These are phyloP conservation scores for Cordyceps farinosa DNA, from an alignment of 2,329 filamentous ascomycete genomes.

Conservation along the genomic window DNA sequence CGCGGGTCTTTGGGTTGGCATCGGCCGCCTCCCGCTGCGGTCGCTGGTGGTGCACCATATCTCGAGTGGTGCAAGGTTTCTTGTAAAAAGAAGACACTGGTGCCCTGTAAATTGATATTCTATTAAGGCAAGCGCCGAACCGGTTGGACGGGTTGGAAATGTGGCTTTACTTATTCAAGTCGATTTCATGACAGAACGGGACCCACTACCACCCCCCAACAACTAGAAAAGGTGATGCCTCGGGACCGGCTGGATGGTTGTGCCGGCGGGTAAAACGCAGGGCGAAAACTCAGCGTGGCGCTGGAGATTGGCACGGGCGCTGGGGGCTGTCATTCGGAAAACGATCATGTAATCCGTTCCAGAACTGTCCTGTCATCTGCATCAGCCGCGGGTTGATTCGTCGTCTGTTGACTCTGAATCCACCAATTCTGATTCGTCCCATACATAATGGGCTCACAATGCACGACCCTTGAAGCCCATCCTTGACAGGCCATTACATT, in stretches of 20 bases:
- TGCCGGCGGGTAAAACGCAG: not conserved
- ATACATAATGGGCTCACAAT: too few species aligned
- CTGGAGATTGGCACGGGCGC: not conserved
- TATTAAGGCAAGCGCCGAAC: not conserved
- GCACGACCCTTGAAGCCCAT: too few species aligned
- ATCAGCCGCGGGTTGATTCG: not conserved
- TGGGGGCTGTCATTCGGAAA: not conserved
- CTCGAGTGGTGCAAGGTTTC: not conserved
- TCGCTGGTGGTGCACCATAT: not conserved
- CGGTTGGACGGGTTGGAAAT: not conserved
- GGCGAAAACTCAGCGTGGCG: not conserved
- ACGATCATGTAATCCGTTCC: not conserved
- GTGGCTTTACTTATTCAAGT: not conserved
- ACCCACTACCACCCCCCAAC: not conserved
- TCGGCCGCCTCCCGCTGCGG: not conserved
- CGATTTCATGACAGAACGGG: not conserved
- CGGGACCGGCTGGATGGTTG: slow-evolving; percentile 10
- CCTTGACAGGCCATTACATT: too few species aligned
- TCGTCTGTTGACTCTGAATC: too few species aligned
- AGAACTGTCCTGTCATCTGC: not conserved
- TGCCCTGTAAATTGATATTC: not conserved
- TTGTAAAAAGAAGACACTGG: too few species aligned
- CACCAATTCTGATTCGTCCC: too few species aligned
- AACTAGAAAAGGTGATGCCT: not conserved
- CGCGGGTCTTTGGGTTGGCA: slow-evolving; percentile 15